A percentile compares a stretch with the other conserved stretches of the same genome.
Conservation (phyloP, 2,329 filamentous ascomycete species). For the Scedosporium dehoogii region DNA sequence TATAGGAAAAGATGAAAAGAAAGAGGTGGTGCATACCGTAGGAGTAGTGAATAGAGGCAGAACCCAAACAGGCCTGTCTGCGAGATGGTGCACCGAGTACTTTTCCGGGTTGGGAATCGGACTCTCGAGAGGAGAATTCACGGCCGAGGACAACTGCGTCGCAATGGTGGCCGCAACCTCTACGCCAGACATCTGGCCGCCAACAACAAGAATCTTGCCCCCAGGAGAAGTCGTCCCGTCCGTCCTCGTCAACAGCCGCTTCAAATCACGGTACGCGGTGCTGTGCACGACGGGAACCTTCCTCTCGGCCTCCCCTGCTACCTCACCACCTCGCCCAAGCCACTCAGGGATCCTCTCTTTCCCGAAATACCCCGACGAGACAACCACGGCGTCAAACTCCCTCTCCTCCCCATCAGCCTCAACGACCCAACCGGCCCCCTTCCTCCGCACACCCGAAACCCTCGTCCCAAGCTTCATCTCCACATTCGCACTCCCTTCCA, state of each 20-base stretch:
- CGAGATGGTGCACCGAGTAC: slow-evolving; percentile 57
- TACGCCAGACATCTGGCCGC: slow-evolving; percentile 74
- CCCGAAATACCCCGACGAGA: slow-evolving; percentile 71
- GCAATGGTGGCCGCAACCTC: slow-evolving; percentile 68
- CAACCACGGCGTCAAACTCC: slow-evolving; percentile 61
- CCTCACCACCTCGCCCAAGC: background rate
- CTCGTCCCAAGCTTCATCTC: slow-evolving; percentile 39
- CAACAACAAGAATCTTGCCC: slow-evolving; percentile 62
- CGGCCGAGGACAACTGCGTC: slow-evolving; percentile 56
- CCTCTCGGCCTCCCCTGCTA: slow-evolving; percentile 20
- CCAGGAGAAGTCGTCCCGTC: slow-evolving; percentile 18
- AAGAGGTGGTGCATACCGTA: slow-evolving; percentile 26
- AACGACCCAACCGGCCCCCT: slow-evolving; percentile 31
- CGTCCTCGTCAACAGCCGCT: slow-evolving; percentile 30
- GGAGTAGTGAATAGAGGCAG: slow-evolving; percentile 50
- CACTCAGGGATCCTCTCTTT: slow-evolving; percentile 21
- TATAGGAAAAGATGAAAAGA: background rate
- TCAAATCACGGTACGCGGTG: slow-evolving; percentile 50
- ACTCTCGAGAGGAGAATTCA: slow-evolving; percentile 38
- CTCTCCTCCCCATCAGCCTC: slow-evolving; percentile 22
- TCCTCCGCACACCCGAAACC: slow-evolving; percentile 30
- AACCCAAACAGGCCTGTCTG: slow-evolving; percentile 62
- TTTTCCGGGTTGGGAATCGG: slow-evolving; percentile 31
- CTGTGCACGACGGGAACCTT: slow-evolving; percentile 54
- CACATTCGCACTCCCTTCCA: slow-evolving; percentile 26